phyloP scores from a whole-genome alignment of 2,329 filamentous ascomycete species.

The Raffaelea albimanens region DNA sequence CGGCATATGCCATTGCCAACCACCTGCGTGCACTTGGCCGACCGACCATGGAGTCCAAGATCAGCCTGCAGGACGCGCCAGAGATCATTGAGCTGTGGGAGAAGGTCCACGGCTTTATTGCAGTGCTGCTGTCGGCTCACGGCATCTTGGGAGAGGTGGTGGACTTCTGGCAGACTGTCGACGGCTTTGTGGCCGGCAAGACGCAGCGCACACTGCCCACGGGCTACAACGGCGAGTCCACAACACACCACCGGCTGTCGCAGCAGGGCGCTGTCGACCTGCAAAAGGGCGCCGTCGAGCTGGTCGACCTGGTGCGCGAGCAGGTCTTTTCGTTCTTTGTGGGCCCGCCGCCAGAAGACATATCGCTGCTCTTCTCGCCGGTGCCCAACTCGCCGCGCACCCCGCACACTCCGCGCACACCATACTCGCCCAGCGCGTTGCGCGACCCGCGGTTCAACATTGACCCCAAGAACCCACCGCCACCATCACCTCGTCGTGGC shows the following conservation, averaged over 20 bases:
- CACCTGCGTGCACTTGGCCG: constrained; percentile 68
- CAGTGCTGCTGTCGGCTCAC: constrained; percentile 62
- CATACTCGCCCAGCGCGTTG: constrained; percentile 43
- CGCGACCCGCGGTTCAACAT: constrained; percentile 71
- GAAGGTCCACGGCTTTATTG: constrained; percentile 67
- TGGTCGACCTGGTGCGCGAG: constrained; percentile 76
- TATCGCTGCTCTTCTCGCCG: constrained; percentile 79
- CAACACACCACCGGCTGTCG: constrained; percentile 71
- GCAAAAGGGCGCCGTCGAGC: constrained; percentile 66
- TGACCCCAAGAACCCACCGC: constrained; percentile 63
- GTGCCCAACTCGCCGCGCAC: constrained; percentile 59
- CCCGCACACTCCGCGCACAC: constrained; percentile 18
- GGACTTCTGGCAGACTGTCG: constrained; percentile 88
- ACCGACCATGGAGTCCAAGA: constrained; percentile 52
- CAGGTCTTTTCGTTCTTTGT: constrained; percentile 74
- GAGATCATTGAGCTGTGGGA: constrained; percentile 91
- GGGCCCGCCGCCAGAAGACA: constrained; percentile 81
- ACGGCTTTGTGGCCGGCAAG: constrained; percentile 81
- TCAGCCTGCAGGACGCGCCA: constrained; percentile 61
- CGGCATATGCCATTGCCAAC: constrained; percentile 57
- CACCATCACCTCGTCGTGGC: constrained; percentile 66
- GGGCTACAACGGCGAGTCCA: constrained; percentile 74
- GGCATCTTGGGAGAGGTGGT: constrained; percentile 83
- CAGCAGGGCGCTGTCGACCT: constrained; percentile 61
- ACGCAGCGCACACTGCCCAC: constrained; percentile 71